Evolutionary conservation across 2,329 filamentous ascomycete genomes (phyloP).

Genomic region (Aspergillus luchuensis): DNA sequence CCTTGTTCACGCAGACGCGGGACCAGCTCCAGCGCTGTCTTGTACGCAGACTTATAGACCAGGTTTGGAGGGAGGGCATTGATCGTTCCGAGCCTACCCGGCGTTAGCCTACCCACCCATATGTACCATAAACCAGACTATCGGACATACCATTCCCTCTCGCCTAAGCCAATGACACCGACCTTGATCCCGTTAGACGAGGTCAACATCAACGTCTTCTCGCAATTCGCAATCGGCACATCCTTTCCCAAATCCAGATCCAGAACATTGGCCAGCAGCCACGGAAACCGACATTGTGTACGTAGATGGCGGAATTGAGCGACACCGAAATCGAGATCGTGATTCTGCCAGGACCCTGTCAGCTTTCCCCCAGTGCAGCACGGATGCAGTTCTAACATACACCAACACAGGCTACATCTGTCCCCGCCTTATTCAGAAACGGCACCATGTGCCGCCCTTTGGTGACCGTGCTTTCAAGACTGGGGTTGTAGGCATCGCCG

Average conservation of each 20-base stretch:
- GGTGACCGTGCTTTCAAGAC: slow-evolving; percentile 82
- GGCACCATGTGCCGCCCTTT: slow-evolving; percentile 92
- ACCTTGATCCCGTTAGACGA: slow-evolving; percentile 83
- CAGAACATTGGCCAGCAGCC: slow-evolving; percentile 85
- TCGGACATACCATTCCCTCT: slow-evolving; percentile 69
- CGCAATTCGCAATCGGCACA: slow-evolving; percentile 73
- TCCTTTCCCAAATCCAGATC: slow-evolving; percentile 77
- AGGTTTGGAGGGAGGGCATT: slow-evolving; percentile 81
- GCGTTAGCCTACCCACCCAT: slow-evolving; percentile 4
- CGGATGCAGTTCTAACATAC: slow-evolving; percentile 49
- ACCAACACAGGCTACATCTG: slow-evolving; percentile 78
- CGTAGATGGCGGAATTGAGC: slow-evolving; percentile 74
- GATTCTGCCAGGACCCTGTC: slow-evolving; percentile 60
- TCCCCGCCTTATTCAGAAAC: slow-evolving; percentile 74
- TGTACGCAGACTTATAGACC: slow-evolving; percentile 76
- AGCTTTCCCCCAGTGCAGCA: not conserved
- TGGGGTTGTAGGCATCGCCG: slow-evolving; percentile 90
- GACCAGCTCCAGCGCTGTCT: slow-evolving; percentile 73
- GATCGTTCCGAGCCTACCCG: slow-evolving; percentile 71
- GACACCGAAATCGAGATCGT: slow-evolving; percentile 90
- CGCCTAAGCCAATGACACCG: slow-evolving; percentile 80
- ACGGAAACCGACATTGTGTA: slow-evolving; percentile 78
- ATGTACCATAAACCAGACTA: not conserved
- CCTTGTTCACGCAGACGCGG: slow-evolving; percentile 73
- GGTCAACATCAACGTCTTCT: slow-evolving; percentile 74